Percentiles rank a stretch among this genome's conserved stretches.
Evolutionary conservation across 2,329 filamentous ascomycete genomes (phyloP).

Genomic region (Hirsutella rhossiliensis): DNA sequence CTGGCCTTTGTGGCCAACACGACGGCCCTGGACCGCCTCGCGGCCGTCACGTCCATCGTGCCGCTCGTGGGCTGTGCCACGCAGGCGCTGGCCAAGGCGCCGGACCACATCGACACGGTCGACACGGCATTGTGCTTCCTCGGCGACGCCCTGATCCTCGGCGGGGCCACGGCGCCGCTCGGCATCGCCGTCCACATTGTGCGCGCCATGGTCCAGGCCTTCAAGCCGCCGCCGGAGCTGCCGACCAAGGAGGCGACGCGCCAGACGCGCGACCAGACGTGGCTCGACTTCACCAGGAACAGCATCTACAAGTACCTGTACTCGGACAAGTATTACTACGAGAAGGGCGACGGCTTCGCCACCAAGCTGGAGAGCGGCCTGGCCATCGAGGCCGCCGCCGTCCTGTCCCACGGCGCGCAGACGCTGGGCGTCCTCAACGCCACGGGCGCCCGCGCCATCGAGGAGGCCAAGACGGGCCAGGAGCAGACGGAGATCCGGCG

Average conservation of each 20-base stretch:
- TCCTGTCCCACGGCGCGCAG: not conserved
- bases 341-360: not conserved
- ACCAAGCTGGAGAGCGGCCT: conserved; percentile 1
- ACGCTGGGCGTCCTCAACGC: not conserved
- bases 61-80: conserved; percentile 1
- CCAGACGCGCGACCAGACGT: not conserved
- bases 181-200: conserved; percentile 1
- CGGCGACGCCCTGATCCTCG: not conserved
- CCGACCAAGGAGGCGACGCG: not conserved
- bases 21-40: not conserved
- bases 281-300: not conserved
- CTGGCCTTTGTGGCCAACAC: not conserved
- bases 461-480: not conserved
- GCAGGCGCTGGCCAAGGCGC: not conserved
- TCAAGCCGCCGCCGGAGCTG: not conserved
- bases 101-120: not conserved
- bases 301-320: not conserved
- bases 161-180: not conserved
- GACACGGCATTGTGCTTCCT: not conserved
- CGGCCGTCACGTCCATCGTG: conserved; percentile 1
- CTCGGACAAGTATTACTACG: not conserved
- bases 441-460: not conserved
- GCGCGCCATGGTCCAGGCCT: not conserved
- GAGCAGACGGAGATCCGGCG: not conserved
- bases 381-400: conserved; percentile 1